Evolutionary conservation across 257 asterid species (phyloP), one percentile per base, ranked within the genome.

Genomic region (Salvia rosmarinus): DNA sequence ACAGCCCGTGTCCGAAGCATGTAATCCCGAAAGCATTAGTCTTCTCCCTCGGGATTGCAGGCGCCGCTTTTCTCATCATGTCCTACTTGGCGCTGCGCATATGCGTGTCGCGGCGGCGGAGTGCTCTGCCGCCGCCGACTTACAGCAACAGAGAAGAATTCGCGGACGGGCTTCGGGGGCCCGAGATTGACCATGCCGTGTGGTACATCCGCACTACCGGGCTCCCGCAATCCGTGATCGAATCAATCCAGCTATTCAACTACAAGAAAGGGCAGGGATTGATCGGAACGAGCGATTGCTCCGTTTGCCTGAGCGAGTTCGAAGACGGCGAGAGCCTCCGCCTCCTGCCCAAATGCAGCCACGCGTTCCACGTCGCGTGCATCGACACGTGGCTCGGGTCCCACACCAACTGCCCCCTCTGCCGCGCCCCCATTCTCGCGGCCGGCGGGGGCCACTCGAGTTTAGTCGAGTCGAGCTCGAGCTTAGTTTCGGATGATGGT

Each of bases 151-250:
- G 77, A 51, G 85, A 77, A 73, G 86, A 75, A 47, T 63, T 83
- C n/a, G 20, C 78, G 3, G 88, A 78, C 64, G 88, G 77, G 70
- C 64, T 82, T 65, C 88, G 72, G 5, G 84, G 84, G 6, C 83
- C 82, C 6, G 61, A 32, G 23, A 40, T 78, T 62, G 87, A 85
- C 68, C 85, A 89, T 59, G 95, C 87, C 67, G 71, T 85, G 17
- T 89, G 97, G 95, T 51, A 81, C 34, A 87, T 87, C 14, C 82
- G 82, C 3, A 85, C 95, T 0, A 60, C 80, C 4, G 97, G 97
- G 20, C 89, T 90, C 23, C 75, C 78, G 2, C 88, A 82, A 14
- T 65, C 88, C 5, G 74, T 68, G 12, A 47, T 70, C 23, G 75
- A 70, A 19, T 79, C 86, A 0, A 86, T 86, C 55, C 54, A 70